Evolutionary conservation across 441 rosid genomes (phyloP), one percentile per base, ranked within the genome.

Genomic region (Erodium trifolium): DNA sequence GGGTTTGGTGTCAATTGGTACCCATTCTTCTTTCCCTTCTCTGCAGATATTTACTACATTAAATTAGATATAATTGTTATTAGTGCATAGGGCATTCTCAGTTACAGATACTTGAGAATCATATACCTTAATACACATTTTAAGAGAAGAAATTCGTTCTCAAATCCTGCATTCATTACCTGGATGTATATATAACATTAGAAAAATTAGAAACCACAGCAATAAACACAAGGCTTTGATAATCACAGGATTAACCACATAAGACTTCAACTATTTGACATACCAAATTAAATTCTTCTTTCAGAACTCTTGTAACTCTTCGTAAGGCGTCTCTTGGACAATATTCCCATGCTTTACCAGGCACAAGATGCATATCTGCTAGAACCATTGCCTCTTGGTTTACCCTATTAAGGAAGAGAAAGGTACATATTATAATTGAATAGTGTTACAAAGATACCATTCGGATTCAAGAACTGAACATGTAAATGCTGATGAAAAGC

Each of bases 81-180:
- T 1, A 14, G 14, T 65, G 51, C 63, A 3, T 2, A 19, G n/a
- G 12, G 19, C n/a, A 37, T 69, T 67, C 63, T 23, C 3, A 5
- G 59, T 47, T 59, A 47, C 27, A 23, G 27, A 23, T 23, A 23
- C 27, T 23, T 23, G 12, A 45, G 18, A 37, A 65, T 35, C 1
- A 11, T 81, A 51, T 76, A 91, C 97, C 91, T 71, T 34, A 75
- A 69, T 45, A 73, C 75, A 70, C 79, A 85, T 85, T 90, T 92
- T 73, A 94, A 85, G 74, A 94, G 87, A 73, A 81, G 80, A 79
- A 94, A 94, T 79, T 94, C 99, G 76, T 81, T 92, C 75, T 94
- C 99, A 74, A 90, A 94, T 75, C 99, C 99, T 41, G 99, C 96
- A 82, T 92, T 88, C 93, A 94, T 78, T 64, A 79, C 90, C 97